Conservation (phyloP, 148 eudicot genomes). For the Silene conica region DNA sequence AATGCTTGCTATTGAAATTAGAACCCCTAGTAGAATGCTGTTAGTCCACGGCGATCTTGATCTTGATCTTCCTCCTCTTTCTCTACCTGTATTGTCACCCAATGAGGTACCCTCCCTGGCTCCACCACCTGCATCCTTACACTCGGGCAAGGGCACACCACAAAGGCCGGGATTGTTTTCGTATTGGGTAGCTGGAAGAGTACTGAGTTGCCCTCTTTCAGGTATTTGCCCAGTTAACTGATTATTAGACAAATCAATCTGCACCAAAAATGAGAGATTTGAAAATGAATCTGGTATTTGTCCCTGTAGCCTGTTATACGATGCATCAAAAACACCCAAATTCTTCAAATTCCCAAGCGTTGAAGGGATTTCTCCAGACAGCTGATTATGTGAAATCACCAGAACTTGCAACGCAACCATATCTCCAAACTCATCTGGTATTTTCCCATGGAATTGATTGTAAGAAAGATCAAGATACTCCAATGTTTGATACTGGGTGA, state of each 20-base stretch:
- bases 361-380: slow-evolving; percentile 80
- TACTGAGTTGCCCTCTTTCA: slow-evolving; percentile 81
- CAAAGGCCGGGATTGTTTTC: slow-evolving; percentile 88
- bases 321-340: slow-evolving; percentile 88
- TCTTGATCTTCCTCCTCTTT: slow-evolving; percentile 21
- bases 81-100: slow-evolving; percentile 28
- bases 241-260: slow-evolving; percentile 83
- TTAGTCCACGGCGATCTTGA: slow-evolving; percentile 56
- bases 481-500: slow-evolving; percentile 82
- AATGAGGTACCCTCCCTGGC: slow-evolving; percentile 22
- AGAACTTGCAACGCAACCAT: slow-evolving; percentile 93
- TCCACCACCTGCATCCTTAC: slow-evolving; percentile 26
- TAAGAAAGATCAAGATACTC: slow-evolving; percentile 96
- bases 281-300: slow-evolving; percentile 87
- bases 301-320: slow-evolving; percentile 84
- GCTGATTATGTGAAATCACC: slow-evolving; percentile 71
- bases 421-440: slow-evolving; percentile 88
- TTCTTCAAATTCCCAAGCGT: slow-evolving; percentile 85
- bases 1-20: slow-evolving; percentile 67
- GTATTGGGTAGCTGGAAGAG: slow-evolving; percentile 85
- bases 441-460: slow-evolving; percentile 72
- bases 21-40: slow-evolving; percentile 57
- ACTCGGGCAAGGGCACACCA: slow-evolving; percentile 83
- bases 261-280: slow-evolving; percentile 83
- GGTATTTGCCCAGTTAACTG: slow-evolving; percentile 86